Base-by-base conservation (phyloP, 192 early-diverging fungal genomes). In the Gigaspora rosea region DNA sequence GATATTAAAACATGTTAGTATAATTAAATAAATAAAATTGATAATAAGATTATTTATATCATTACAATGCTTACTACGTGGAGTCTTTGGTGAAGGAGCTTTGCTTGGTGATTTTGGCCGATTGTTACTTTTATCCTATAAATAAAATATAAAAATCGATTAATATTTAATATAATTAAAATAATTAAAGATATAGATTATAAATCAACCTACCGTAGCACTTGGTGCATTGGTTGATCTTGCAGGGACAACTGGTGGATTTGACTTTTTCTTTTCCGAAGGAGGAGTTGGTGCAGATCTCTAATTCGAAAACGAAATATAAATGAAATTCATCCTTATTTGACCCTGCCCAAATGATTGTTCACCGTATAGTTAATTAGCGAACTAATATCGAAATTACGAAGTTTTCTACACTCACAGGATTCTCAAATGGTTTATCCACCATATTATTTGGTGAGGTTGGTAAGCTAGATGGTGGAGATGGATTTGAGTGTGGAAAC, bases 391-490 rank as follows among this genome's bases (percentile, higher is more conserved):
- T 41, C 69, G 7, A 33, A 57, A 51, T 50, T 51, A 48, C 8
- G 49, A 46, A 49, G 16, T 41, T 35, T 67, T 56, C 27, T 9
- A 67, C 12, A 76, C 78, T 79, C 48, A 79, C 78, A 48, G 80
- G 80, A 73, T 80, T 80, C 65, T 80, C 80, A 41, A 80, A 80
- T 54, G 22, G 13, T 51, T 66, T 67, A 32, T 81, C 80, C 16
- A 48, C 52, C 33, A n/a, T 12, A 56, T 15, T 12, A 56, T 15
- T n/a, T 36, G 70, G 58, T 50, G 71, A 57, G 33, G 61, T 66
- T 41, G 72, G 78, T 15, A 18, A 8, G 63, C 46, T n/a, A 10
- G 72, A 12, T 27, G 71, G 62, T 46, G 78, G 63, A 20, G 80
- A 33, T 41, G 66, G 79, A 49, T 20, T 69, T n/a, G 11, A 58